Percentiles rank a stretch among this genome's conserved stretches.
phyloP scores from a whole-genome alignment of 805 yeast species.

The Candida xiaguanensis region DNA sequence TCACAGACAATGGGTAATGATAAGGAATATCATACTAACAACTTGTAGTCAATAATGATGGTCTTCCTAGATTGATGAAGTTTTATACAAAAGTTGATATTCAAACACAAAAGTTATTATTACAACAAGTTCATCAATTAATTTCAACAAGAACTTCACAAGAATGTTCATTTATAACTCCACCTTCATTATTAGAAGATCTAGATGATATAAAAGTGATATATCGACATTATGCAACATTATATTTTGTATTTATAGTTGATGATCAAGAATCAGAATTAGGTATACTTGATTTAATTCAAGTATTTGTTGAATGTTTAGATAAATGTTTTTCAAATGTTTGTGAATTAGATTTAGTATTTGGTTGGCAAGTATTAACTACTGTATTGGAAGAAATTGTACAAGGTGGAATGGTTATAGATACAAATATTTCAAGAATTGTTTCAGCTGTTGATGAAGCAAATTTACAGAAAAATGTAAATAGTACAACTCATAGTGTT shows the following conservation, averaged over 20 bases:
- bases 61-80: conserved; percentile 83
- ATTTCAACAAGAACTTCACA: conserved; percentile 66
- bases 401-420: conserved; percentile 98
- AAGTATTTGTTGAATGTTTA: conserved; percentile 92
- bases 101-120: conserved; percentile 71
- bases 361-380: conserved; percentile 96
- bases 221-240: conserved; percentile 89
- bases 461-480: conserved; percentile 43
- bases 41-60: conserved; percentile 75
- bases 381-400: conserved; percentile 88
- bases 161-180: conserved; percentile 86
- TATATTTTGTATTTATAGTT: conserved; percentile 93
- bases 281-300: conserved; percentile 90
- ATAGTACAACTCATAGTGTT: conserved; percentile 11
- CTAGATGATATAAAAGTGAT: conserved; percentile 80
- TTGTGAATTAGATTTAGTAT: conserved; percentile 93
- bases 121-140: conserved; percentile 78
- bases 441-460: conserved; percentile 81
- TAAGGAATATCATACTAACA: conserved; percentile 17
- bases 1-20: background rate
- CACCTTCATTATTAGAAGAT: conserved; percentile 75
- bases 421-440: conserved; percentile 77
- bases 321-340: conserved; percentile 93
- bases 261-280: conserved; percentile 95
- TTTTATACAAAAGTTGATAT: conserved; percentile 91